These are phyloP conservation scores for Limnanthes douglasii DNA, from an alignment of 345 rosid species.

Conservation along the genomic window DNA sequence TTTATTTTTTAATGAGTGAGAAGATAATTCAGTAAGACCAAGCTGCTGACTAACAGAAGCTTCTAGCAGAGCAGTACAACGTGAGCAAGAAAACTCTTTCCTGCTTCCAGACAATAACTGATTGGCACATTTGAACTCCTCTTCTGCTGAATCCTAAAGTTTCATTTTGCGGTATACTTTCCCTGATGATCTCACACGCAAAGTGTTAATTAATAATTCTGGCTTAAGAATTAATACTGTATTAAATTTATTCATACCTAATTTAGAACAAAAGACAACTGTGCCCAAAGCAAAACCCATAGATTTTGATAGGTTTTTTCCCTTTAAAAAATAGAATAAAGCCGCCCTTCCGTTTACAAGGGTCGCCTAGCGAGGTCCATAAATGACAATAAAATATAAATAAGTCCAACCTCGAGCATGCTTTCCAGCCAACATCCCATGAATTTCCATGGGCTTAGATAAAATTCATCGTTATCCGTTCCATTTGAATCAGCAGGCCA, in stretches of 20 bases:
- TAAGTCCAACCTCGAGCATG: slow-evolving; percentile 58
- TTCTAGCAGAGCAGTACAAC: slow-evolving; percentile 55
- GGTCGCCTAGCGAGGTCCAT: background rate
- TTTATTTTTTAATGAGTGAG: too few relatives aligned
- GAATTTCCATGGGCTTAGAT: slow-evolving; percentile 82
- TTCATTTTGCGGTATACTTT: slow-evolving; percentile 49
- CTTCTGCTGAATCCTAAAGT: slow-evolving; percentile 46
- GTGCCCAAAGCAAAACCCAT: slow-evolving; percentile 41
- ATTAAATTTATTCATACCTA: slow-evolving; percentile 33
- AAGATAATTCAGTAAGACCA: too few relatives aligned
- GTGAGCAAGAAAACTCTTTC: slow-evolving; percentile 30
- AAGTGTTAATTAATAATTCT: slow-evolving; percentile 1
- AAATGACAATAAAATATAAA: slow-evolving; percentile 9
- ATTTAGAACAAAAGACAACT: slow-evolving; percentile 53
- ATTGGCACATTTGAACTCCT: slow-evolving; percentile 53
- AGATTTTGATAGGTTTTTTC: slow-evolving; percentile 47
- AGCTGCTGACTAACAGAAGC: slow-evolving; percentile 45
- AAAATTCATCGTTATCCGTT: slow-evolving; percentile 27
- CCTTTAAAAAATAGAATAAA: slow-evolving; percentile 58
- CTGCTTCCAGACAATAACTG: slow-evolving; percentile 21
- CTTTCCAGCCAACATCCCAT: slow-evolving; percentile 87
- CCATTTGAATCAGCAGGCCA: slow-evolving; percentile 31
- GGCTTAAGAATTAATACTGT: slow-evolving; percentile 6
- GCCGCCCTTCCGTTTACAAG: slow-evolving; percentile 49
- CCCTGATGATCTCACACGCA: slow-evolving; percentile 23